Conservation (phyloP, 345 rosid genomes). For the Triadica sebifera region DNA sequence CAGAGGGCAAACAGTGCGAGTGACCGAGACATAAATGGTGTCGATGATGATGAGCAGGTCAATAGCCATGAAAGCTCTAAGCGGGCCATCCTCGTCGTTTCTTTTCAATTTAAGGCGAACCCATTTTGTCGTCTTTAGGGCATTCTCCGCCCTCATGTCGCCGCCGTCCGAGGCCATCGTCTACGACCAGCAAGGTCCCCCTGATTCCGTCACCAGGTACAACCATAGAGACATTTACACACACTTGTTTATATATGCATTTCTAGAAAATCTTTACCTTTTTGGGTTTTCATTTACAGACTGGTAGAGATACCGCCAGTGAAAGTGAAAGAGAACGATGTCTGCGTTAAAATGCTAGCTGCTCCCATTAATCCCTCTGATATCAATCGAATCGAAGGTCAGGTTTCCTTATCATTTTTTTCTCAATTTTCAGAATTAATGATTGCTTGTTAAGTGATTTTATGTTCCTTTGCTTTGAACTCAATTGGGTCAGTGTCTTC, state of each 20-base stretch:
- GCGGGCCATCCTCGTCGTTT: neutral
- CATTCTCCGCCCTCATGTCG: slow-evolving; percentile 59
- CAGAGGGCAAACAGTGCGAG: neutral
- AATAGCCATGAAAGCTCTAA: slow-evolving; percentile 2
- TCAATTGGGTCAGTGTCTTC: neutral
- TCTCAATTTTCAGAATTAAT: neutral
- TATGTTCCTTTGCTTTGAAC: neutral
- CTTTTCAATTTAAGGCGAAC: neutral
- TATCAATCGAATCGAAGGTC: slow-evolving; percentile 80
- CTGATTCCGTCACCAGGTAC: slow-evolving; percentile 76
- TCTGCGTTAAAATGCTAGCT: slow-evolving; percentile 87
- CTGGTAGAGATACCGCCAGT: slow-evolving; percentile 65
- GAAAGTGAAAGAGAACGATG: slow-evolving; percentile 67
- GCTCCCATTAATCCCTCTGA: slow-evolving; percentile 91
- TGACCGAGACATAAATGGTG: slow-evolving; percentile 1
- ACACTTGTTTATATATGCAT: neutral
- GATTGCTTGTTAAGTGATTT: neutral
- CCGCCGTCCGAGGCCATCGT: slow-evolving; percentile 80
- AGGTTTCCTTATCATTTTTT: neutral
- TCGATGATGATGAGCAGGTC: neutral
- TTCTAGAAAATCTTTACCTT: neutral
- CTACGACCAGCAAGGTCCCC: slow-evolving; percentile 79
- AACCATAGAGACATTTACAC: neutral
- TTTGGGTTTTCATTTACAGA: slow-evolving; percentile 28
- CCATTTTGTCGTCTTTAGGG: slow-evolving; percentile 16